A percentile compares a stretch with the other conserved stretches of the same genome.
phyloP scores from a whole-genome alignment of 2,329 filamentous ascomycete species.

The Ambrosiella cleistominuta region DNA sequence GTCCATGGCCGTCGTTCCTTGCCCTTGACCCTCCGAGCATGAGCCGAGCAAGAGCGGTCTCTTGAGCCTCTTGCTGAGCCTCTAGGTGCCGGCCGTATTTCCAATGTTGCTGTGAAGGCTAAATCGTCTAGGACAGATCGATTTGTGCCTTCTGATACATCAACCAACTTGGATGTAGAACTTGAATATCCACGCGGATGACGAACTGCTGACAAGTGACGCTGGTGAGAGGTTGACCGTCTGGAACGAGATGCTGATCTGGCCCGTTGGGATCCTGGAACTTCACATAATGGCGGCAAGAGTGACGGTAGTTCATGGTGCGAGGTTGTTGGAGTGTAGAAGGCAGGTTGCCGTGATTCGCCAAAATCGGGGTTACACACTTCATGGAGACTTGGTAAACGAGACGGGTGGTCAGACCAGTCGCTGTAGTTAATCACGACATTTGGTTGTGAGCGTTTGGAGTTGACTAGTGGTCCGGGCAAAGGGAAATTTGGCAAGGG shows the following conservation, averaged over 20 bases:
- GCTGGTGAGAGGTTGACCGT: not conserved
- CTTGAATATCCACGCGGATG: not conserved
- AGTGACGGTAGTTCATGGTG: conserved; percentile 6
- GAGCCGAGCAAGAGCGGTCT: not conserved
- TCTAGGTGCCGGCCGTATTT: not conserved
- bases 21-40: conserved; percentile 31
- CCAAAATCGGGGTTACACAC: conserved; percentile 6
- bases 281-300: conserved; percentile 3
- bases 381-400: conserved; percentile 7
- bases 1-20: conserved; percentile 47
- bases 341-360: conserved; percentile 7
- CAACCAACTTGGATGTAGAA: not conserved
- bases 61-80: not conserved
- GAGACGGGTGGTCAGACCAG: not conserved
- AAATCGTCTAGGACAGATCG: not conserved
- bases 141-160: not conserved
- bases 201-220: not conserved
- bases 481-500: not conserved
- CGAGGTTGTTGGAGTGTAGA: not conserved
- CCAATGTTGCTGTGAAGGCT: not conserved
- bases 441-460: not conserved
- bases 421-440: not conserved
- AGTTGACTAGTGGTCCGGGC: not conserved
- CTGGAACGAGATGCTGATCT: not conserved
- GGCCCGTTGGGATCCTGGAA: not conserved